Evolutionary conservation across 768 basidiomycete genomes (phyloP), one percentile per base, ranked within the genome.

Genomic region (Mrakia frigida): DNA sequence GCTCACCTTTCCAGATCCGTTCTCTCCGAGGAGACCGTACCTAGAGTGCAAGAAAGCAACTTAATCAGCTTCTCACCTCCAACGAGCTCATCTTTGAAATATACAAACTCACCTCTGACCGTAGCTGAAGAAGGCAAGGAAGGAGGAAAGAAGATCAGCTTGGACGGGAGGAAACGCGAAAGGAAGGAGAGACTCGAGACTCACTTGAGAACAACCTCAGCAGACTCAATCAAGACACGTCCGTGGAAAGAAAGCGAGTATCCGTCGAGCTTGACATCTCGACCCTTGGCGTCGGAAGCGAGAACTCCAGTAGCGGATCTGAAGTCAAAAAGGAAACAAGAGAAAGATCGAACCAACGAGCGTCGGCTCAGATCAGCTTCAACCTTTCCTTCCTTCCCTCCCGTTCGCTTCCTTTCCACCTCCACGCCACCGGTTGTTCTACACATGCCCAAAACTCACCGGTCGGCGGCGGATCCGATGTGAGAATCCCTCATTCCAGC

Each of bases 241-340:
- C 97, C 97, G 81, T 99, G 97, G 88, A 98, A 99, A 3, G 94
- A 97, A 50, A 99, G 88, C 0, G 95, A 97, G 84, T 89, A 99
- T 33, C 90, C 87, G 81, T 97, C 94, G 81, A 98, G 95, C 86
- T 98, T 98, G 88, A 99, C 91, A 86, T 99, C 97, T 74, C 97
- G 90, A 70, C 90, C 88, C 84, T 98, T 94, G 63, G 87, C 83
- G 84, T 99, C 97, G 23, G 94, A 97, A 63, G 94, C 90, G 37
- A 98, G 87, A 28, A 98, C 95, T 76, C 97, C 97, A 35, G 91
- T 87, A 25, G 94, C 90, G 81, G 91, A 92, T 90, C 92, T 93
- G 79, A 46, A 82, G n/a, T 13, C 5, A 9, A 4, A 21, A 18
- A 50, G 21, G 46, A 4, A 50, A 50, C 4, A 9, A 14, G 16